Percentiles rank a stretch among this genome's conserved stretches.
Evolutionary conservation across 202 grass and related monocot genomes (phyloP).

Genomic region (Hordeum pubiflorum): DNA sequence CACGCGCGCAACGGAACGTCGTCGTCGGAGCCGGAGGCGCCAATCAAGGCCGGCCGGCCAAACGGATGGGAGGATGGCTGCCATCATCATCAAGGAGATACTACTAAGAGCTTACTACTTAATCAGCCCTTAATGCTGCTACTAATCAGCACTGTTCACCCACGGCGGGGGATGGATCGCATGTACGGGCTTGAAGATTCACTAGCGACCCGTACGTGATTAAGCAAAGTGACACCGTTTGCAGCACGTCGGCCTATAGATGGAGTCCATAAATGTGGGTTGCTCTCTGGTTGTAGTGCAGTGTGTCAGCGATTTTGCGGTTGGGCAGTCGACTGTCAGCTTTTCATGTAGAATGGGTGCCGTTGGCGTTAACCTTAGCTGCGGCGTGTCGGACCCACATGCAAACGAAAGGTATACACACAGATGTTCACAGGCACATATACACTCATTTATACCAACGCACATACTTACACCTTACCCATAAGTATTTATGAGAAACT

Average conservation of each 20-base stretch:
- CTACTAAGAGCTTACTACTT: neutral
- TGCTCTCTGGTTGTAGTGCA: neutral
- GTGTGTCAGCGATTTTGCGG: neutral
- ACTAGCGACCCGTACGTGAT: neutral
- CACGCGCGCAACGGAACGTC: neutral
- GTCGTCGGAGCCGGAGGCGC: neutral
- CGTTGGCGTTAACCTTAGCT: too few relatives aligned
- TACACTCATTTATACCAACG: too few relatives aligned
- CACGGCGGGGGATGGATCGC: neutral
- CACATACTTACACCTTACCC: too few relatives aligned
- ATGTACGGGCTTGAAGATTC: neutral
- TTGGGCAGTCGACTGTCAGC: neutral
- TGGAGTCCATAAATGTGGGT: neutral
- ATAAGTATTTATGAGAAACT: too few relatives aligned
- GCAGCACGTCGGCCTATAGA: neutral
- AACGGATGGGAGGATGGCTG: conserved; percentile 16
- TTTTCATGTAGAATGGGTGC: too few relatives aligned
- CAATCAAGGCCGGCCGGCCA: conserved; percentile 33
- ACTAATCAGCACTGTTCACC: neutral
- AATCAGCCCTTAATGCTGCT: neutral
- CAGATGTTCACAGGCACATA: too few relatives aligned
- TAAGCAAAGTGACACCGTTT: neutral
- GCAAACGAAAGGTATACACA: too few relatives aligned
- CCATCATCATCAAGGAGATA: conserved; percentile 21
- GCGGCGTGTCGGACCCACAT: too few relatives aligned